A percentile compares a stretch with the other conserved stretches of the same genome.
phyloP scores from a whole-genome alignment of 257 asterid species.

The Orobanche coerulescens region DNA sequence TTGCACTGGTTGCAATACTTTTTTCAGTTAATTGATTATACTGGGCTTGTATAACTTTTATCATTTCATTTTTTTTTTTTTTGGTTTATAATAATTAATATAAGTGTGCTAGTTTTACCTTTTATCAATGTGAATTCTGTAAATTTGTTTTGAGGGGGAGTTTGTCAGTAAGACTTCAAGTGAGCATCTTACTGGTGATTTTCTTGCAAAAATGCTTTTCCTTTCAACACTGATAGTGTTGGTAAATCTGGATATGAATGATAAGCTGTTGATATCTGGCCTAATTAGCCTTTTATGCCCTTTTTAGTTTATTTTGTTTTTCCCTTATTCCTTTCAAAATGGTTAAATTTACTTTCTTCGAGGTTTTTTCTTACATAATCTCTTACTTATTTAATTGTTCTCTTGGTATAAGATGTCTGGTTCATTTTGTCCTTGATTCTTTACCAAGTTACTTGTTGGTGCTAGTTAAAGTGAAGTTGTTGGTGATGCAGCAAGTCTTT shows the following conservation, averaged over 20 bases:
- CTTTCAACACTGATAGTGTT: neutral
- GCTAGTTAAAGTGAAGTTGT: conserved; percentile 24
- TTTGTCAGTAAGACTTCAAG: neutral
- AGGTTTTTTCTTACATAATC: neutral
- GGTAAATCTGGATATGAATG: neutral
- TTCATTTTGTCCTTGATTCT: conserved; percentile 14
- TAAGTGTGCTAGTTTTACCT: neutral
- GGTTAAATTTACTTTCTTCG: neutral
- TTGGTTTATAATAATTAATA: neutral
- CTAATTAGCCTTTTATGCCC: neutral
- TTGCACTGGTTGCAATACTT: neutral
- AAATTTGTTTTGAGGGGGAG: neutral
- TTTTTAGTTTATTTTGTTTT: neutral
- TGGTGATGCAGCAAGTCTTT: conserved; percentile 64
- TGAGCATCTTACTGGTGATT: neutral
- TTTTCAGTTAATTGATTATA: conserved; percentile 7
- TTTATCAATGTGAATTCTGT: neutral
- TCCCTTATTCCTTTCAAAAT: conserved; percentile 2
- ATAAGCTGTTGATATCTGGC: neutral
- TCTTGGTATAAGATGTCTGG: neutral
- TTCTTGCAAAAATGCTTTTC: neutral
- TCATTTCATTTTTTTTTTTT: neutral
- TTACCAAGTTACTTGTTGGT: conserved; percentile 10
- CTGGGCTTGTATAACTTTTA: neutral
- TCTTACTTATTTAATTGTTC: conserved; percentile 2